Base-by-base conservation (phyloP, 1,284 basidiomycete species). In the Trichosporon sp. region DNA sequence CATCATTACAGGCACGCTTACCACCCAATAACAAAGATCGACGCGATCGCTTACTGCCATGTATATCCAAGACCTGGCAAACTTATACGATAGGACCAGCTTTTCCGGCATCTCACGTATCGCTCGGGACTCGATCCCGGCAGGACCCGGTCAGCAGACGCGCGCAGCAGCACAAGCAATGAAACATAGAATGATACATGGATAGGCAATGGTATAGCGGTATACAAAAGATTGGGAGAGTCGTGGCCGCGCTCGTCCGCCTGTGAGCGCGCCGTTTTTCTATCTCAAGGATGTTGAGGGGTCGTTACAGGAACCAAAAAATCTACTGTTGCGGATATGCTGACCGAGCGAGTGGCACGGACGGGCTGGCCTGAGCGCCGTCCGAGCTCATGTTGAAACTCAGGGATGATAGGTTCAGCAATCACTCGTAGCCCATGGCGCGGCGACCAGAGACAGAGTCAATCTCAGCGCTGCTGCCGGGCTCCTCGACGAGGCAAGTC, bases 401-500 rank as follows among this genome's bases (percentile, higher is more conserved):
- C 66, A 65, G 62, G 25, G 58, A 37, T 19, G 40, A n/a, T n/a
- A n/a, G n/a, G n/a, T 9, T 10, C 19, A 21, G 19, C 19, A 32
- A 32, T 44, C 23, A 54, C 33, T 60, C 63, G 61, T 74, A 76
- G 32, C 74, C 76, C 75, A 76, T 74, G 27, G 70, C 76, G 40
- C 69, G 65, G 62, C 66, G 71, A 32, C 75, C 75, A 21, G 72
- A 69, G 56, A 67, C 62, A 14, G 68, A 63, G 33, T 60, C 70
- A 46, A 74, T 70, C 61, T 59, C 25, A 10, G 49, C 59, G 54
- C 27, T 63, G 52, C 59, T 36, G 11, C 73, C 70, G 23, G 60
- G 63, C 23, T 64, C 64, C 67, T 78, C 76, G 14, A 74, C 65
- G 31, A 65, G 68, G 40, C 69, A 68, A 44, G 60, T 52, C 31